Evolutionary conservation across 2,329 filamentous ascomycete species (phyloP).

Genomic region (Aspergillus thermomutatus): DNA sequence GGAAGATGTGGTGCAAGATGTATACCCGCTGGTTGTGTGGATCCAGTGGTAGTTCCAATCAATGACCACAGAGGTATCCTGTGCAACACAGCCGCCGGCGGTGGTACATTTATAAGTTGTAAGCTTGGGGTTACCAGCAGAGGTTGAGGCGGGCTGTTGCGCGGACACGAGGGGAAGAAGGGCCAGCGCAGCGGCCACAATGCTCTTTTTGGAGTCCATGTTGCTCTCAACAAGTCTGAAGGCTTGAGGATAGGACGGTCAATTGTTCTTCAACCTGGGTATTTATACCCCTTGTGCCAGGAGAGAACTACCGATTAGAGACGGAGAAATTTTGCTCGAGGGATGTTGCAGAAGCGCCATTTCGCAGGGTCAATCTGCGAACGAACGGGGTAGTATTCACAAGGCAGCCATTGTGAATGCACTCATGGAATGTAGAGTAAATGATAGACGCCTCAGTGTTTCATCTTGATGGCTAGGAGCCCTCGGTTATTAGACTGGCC

Average conservation of each 20-base stretch:
- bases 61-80: neutral
- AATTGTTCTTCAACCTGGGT: neutral
- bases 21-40: neutral
- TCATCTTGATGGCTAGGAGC: neutral
- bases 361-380: neutral
- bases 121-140: neutral
- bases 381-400: neutral
- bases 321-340: neutral
- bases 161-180: neutral
- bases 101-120: neutral
- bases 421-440: neutral
- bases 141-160: neutral
- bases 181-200: neutral
- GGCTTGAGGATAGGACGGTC: neutral
- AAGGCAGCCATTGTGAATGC: neutral
- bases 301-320: neutral
- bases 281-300: neutral
- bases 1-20: neutral
- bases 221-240: neutral
- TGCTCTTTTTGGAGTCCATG: neutral
- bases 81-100: neutral
- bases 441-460: neutral
- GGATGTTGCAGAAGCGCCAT: neutral
- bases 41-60: neutral
- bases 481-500: neutral